Evolutionary conservation across 2,329 filamentous ascomycete genomes (phyloP), one percentile per base, ranked within the genome.

Genomic region (Colletotrichum sublineola): DNA sequence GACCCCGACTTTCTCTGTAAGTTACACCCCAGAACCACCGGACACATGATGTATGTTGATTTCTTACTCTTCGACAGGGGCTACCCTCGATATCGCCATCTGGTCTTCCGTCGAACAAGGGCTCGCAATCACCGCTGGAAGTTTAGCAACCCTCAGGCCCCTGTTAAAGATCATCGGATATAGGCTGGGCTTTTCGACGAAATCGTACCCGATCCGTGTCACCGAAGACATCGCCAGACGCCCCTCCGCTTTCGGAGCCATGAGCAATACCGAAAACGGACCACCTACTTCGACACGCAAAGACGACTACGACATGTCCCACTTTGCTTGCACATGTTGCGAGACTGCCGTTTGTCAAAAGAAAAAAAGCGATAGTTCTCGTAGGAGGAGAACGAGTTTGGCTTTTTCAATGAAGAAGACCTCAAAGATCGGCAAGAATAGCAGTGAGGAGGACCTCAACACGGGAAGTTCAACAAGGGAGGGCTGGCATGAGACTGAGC

Each of bases 101-200:
- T 48, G n/a, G 84, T 86, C 85, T 1, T 84, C 82, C 0, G 78
- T 83, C 8, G 86, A 88, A 66, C 79, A 84, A 46, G 84, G 83
- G 15, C 80, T 88, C 1, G 84, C 85, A 60, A 84, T 88, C 74
- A 83, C 83, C 8, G 86, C 86, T 9, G 84, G 83, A n/a, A 82
- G 82, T 33, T 80, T 86, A 8, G 84, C 85, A 7, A 86, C 85
- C 0, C 79, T 87, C 83, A 84, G 0, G 0, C 86, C 86, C 0
- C 79, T 88, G 1, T 68, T 83, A 72, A 81, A 81, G 67, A 42
- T 75, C 36, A 56, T 84, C 53, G 78, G 76, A 63, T 77, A 76
- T 62, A 80, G 76, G 67, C 71, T 85, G 56, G 79, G 79, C 63
- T 67, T 80, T 24, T 66, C 61, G 6, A 71, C 57, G 3, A 44